These are phyloP conservation scores for Mycena crocata DNA, from an alignment of 768 basidiomycete species.

Conservation along the genomic window DNA sequence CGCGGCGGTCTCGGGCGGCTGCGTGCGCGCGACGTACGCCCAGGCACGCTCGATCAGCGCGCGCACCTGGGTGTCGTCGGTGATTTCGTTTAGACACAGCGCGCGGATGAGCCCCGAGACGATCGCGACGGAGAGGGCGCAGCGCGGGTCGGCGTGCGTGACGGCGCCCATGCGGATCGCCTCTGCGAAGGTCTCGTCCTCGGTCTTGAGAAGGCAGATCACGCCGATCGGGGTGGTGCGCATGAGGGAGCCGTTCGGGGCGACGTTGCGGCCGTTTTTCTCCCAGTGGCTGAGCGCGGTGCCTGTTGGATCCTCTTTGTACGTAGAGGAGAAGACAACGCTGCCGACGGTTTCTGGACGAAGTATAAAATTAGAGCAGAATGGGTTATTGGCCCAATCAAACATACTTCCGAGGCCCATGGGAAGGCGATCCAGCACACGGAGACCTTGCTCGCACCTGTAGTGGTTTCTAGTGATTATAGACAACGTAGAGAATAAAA, in stretches of 20 bases:
- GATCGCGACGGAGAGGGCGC: constrained; percentile 37
- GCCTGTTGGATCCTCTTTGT: constrained; percentile 16
- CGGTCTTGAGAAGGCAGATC: constrained; percentile 33
- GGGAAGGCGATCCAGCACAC: constrained; percentile 36
- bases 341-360: constrained; percentile 34
- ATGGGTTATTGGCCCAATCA: too few species aligned
- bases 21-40: constrained; percentile 23
- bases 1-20: constrained; percentile 5
- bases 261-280: constrained; percentile 25
- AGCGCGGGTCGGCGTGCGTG: constrained; percentile 38
- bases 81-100: constrained; percentile 32
- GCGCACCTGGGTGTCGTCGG: constrained; percentile 22
- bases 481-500: neutral
- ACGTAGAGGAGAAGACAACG: constrained; percentile 32
- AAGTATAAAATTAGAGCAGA: too few species aligned
- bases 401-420: constrained; percentile 37
- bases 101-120: constrained; percentile 35
- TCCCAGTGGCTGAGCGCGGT: constrained; percentile 35
- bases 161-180: constrained; percentile 37
- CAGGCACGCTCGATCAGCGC: constrained; percentile 34
- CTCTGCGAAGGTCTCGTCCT: constrained; percentile 32
- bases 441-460: constrained; percentile 36
- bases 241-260: constrained; percentile 40
- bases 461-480: neutral
- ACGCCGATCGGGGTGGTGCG: constrained; percentile 38